Evolutionary conservation across 2,329 filamentous ascomycete species (phyloP).

Genomic region (Tolypocladium amazonense): DNA sequence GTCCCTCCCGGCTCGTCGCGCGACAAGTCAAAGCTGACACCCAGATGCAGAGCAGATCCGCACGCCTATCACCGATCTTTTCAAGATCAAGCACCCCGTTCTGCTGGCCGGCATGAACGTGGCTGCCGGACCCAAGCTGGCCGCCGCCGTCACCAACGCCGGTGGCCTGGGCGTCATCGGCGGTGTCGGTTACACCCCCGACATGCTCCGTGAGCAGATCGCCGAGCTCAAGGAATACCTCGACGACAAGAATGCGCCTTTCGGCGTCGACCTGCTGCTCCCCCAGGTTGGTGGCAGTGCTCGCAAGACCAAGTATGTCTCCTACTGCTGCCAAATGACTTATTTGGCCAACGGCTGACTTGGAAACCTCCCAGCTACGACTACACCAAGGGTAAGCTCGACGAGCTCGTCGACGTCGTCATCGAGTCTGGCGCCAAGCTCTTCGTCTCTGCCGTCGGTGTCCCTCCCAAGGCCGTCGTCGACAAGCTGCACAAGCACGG

Average conservation of each 20-base stretch:
- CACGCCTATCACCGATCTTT: slow-evolving; percentile 86
- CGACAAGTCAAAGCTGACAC: not conserved
- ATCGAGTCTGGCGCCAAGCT: slow-evolving; percentile 85
- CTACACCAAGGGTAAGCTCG: slow-evolving; percentile 98
- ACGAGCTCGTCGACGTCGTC: slow-evolving; percentile 81
- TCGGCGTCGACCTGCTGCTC: slow-evolving; percentile 86
- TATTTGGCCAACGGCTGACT: not conserved
- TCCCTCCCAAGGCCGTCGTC: slow-evolving; percentile 80
- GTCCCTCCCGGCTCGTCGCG: not conserved
- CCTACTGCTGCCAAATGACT: not conserved
- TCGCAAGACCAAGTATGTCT: slow-evolving; percentile 74
- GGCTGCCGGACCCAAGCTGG: slow-evolving; percentile 89
- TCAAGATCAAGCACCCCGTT: slow-evolving; percentile 95
- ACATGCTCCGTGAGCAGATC: slow-evolving; percentile 94
- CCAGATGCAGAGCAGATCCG: slow-evolving; percentile 47
- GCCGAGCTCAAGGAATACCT: slow-evolving; percentile 85
- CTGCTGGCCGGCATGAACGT: slow-evolving; percentile 99
- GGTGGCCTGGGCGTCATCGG: slow-evolving; percentile 95
- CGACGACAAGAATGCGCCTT: slow-evolving; percentile 83
- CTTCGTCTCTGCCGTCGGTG: slow-evolving; percentile 94
- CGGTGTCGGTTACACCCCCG: slow-evolving; percentile 89
- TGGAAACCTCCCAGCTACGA: slow-evolving; percentile 60
- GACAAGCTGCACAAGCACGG: slow-evolving; percentile 81
- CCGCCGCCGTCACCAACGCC: slow-evolving; percentile 92
- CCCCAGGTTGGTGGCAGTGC: slow-evolving; percentile 92